phyloP scores from a whole-genome alignment of 805 yeast species.

The Starmerella davenportii region DNA sequence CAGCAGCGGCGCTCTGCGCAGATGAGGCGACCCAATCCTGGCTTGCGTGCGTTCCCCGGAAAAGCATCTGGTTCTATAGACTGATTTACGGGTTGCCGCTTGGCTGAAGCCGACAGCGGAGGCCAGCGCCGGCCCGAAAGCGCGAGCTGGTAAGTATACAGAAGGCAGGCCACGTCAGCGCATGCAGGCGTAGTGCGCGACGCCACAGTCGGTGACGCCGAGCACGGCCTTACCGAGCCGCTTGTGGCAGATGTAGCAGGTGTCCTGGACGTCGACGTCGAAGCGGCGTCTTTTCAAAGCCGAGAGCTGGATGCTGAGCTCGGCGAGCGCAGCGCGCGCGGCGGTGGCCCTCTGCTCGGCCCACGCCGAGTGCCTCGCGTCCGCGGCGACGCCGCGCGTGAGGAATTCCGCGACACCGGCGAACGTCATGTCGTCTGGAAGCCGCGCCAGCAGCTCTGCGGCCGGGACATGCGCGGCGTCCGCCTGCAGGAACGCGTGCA shows the following conservation, averaged over 20 bases:
- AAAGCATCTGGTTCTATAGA: too few species aligned
- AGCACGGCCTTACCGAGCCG: conserved; percentile 13
- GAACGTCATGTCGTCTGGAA: neutral
- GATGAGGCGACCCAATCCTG: too few species aligned
- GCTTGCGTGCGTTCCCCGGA: too few species aligned
- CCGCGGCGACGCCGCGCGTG: neutral
- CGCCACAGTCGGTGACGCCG: conserved; percentile 1
- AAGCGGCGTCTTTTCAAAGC: conserved; percentile 1
- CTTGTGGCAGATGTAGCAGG: conserved; percentile 14
- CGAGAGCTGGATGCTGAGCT: conserved; percentile 6
- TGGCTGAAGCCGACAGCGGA: too few species aligned
- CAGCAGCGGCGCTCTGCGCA: too few species aligned
- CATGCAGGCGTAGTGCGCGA: conserved; percentile 14
- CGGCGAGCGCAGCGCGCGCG: conserved; percentile 8
- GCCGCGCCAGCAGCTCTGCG: neutral
- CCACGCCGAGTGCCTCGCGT: neutral
- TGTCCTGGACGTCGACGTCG: conserved; percentile 4
- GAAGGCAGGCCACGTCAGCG: neutral
- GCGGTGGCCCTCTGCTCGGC: neutral
- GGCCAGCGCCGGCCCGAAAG: too few species aligned
- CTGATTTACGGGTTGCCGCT: too few species aligned
- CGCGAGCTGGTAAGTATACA: too few species aligned
- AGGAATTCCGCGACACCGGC: conserved; percentile 2
- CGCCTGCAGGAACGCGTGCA: conserved; percentile 1
- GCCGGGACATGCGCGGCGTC: neutral